Evolutionary conservation across 345 rosid genomes (phyloP).

Genomic region (Hibiscus mutabilis): DNA sequence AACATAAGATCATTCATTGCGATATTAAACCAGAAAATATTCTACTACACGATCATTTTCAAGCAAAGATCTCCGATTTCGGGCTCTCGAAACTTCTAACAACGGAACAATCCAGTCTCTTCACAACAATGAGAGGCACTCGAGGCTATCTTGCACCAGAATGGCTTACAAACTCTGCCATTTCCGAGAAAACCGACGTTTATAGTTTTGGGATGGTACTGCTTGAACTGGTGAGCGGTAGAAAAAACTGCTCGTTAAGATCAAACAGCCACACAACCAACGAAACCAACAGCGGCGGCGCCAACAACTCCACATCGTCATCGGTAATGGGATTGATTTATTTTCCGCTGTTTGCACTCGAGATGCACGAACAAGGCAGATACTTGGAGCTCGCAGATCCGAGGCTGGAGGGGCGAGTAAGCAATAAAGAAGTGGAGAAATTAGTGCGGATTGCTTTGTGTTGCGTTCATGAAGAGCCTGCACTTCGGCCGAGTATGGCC

Average conservation of each 20-base stretch:
- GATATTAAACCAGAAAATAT: constrained; percentile 77
- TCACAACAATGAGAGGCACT: constrained; percentile 84
- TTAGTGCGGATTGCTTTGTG: constrained; percentile 57
- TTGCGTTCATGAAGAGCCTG: constrained; percentile 67
- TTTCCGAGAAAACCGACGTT: constrained; percentile 74
- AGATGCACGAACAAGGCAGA: constrained; percentile 70
- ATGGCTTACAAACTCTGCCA: constrained; percentile 72
- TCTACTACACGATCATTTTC: constrained; percentile 57
- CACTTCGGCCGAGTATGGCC: constrained; percentile 54
- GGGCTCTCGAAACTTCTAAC: constrained; percentile 65
- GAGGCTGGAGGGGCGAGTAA: constrained; percentile 65
- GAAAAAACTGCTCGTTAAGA: constrained; percentile 50
- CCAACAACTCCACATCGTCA: constrained; percentile 28
- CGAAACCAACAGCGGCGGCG: constrained; percentile 29
- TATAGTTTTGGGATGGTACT: constrained; percentile 86
- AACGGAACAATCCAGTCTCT: constrained; percentile 56
- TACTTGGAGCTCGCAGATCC: constrained; percentile 76
- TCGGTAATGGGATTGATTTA: constrained; percentile 39
- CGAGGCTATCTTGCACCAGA: constrained; percentile 83
- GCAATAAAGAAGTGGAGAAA: constrained; percentile 46
- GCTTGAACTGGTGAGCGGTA: constrained; percentile 68
- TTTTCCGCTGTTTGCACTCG: constrained; percentile 79
- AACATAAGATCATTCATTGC: constrained; percentile 63
- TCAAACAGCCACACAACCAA: constrained; percentile 39
- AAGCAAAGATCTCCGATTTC: constrained; percentile 63